These are phyloP conservation scores for Bigelowiella natans DNA, from an alignment of 78 protist species.

Conservation along the genomic window DNA sequence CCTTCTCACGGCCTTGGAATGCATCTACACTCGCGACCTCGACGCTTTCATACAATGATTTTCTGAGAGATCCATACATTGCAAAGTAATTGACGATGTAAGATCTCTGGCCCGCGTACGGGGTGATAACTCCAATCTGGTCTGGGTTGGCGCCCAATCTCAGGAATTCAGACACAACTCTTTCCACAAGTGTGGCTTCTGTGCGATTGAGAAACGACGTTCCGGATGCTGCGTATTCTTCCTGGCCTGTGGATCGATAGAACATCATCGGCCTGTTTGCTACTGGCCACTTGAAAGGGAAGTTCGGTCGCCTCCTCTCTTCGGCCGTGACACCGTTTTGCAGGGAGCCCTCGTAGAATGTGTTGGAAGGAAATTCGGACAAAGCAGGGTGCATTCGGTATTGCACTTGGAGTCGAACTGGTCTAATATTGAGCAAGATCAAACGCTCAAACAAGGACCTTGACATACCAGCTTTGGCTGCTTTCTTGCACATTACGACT, in stretches of 20 bases:
- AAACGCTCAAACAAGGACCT: conserved; percentile 94
- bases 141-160: conserved; percentile 71
- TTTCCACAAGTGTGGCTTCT: conserved; percentile 91
- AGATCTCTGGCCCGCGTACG: conserved; percentile 99
- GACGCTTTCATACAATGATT: conserved; percentile 58
- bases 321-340: conserved; percentile 86
- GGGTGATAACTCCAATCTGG: conserved; percentile 98
- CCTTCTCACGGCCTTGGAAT: conserved; percentile 99
- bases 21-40: conserved; percentile 95
- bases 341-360: conserved; percentile 97
- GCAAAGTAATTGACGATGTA: conserved; percentile 72
- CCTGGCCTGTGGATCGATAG: conserved; percentile 72
- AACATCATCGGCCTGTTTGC: conserved; percentile 89
- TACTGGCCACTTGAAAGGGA: conserved; percentile 72
- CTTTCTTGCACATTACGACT: conserved; percentile 91
- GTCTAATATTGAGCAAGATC: conserved; percentile 74
- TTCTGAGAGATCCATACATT: conserved; percentile 64
- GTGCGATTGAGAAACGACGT: conserved; percentile 94
- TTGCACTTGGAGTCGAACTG: conserved; percentile 92
- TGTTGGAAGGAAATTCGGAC: conserved; percentile 85
- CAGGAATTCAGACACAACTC: conserved; percentile 76
- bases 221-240: conserved; percentile 87
- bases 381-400: conserved; percentile 99
- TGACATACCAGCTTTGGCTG: conserved; percentile 87
- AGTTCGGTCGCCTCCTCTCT: conserved; percentile 56